A percentile compares a stretch with the other conserved stretches of the same genome.
These are phyloP conservation scores for Trichoderma reesei DNA, from an alignment of 495 filamentous ascomycete species.

Conservation along the genomic window DNA sequence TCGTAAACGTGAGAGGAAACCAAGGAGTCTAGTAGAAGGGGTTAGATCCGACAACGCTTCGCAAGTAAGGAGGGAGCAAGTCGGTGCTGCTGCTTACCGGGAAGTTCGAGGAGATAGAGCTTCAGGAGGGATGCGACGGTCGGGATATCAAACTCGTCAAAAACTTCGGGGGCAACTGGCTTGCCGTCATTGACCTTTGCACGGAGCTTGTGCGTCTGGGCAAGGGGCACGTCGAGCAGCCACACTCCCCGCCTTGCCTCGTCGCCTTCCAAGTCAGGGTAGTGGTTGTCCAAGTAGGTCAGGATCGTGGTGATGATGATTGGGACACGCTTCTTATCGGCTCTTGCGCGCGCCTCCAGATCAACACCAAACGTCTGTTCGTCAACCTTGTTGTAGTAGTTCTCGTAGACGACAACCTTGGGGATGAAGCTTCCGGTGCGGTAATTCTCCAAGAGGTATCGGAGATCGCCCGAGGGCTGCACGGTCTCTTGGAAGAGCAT, in stretches of 20 bases:
- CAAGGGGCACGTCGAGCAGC: slow-evolving; percentile 83
- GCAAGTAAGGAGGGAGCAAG: not conserved
- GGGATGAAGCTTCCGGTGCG: slow-evolving; percentile 87
- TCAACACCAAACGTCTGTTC: slow-evolving; percentile 98
- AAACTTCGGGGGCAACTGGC: slow-evolving; percentile 59
- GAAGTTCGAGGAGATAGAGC: slow-evolving; percentile 90
- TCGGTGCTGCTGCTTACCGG: slow-evolving; percentile 50
- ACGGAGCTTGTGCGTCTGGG: slow-evolving; percentile 76
- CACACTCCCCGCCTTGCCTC: slow-evolving; percentile 88
- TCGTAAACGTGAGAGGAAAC: slow-evolving; percentile 98
- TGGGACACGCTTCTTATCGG: slow-evolving; percentile 90
- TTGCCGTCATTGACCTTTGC: slow-evolving; percentile 81
- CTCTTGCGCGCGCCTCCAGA: slow-evolving; percentile 83
- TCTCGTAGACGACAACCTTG: slow-evolving; percentile 90
- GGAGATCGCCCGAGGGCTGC: slow-evolving; percentile 79
- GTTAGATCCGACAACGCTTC: slow-evolving; percentile 9
- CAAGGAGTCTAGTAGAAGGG: slow-evolving; percentile 61
- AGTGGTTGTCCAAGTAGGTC: slow-evolving; percentile 90
- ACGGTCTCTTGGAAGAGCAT: slow-evolving; percentile 98
- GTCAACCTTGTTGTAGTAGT: slow-evolving; percentile 97
- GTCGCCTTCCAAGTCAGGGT: slow-evolving; percentile 95
- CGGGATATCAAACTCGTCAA: slow-evolving; percentile 82
- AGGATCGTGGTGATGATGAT: slow-evolving; percentile 86
- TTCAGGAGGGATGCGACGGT: slow-evolving; percentile 91
- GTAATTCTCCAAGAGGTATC: slow-evolving; percentile 97